Evolutionary conservation across 202 grass and related monocot genomes (phyloP).

Genomic region (Zizania palustris): DNA sequence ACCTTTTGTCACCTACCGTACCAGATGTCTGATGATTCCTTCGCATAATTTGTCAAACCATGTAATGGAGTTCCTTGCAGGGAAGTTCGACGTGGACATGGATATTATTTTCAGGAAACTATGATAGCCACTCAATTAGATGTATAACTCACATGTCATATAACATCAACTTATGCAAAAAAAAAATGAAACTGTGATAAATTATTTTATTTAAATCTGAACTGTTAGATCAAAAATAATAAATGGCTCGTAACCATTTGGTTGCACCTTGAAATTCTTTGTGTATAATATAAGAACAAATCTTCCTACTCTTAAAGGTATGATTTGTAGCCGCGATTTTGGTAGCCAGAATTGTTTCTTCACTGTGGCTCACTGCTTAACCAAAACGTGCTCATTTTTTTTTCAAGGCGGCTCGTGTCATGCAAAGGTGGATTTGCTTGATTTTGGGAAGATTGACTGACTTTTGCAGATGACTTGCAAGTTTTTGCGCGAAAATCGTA

Average conservation of each 20-base stretch:
- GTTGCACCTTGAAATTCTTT: too few relatives aligned
- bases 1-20: too few relatives aligned
- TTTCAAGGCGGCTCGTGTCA: neutral
- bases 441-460: neutral
- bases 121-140: too few relatives aligned
- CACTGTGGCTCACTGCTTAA: neutral
- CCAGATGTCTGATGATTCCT: neutral
- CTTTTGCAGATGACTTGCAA: neutral
- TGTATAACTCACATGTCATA: too few relatives aligned
- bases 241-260: too few relatives aligned
- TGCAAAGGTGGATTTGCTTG: neutral
- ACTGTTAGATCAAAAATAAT: too few relatives aligned
- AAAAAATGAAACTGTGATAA: too few relatives aligned
- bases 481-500: neutral
- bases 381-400: neutral
- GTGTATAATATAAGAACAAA: too few relatives aligned
- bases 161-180: too few relatives aligned
- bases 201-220: too few relatives aligned
- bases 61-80: slow-evolving; percentile 30
- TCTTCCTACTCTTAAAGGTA: too few relatives aligned
- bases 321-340: neutral
- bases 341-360: neutral
- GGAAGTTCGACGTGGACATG: slow-evolving; percentile 36
- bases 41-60: slow-evolving; percentile 14
- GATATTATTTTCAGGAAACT: neutral